Conservation (phyloP, 805 yeast species). For the Teunomyces cretensis region DNA sequence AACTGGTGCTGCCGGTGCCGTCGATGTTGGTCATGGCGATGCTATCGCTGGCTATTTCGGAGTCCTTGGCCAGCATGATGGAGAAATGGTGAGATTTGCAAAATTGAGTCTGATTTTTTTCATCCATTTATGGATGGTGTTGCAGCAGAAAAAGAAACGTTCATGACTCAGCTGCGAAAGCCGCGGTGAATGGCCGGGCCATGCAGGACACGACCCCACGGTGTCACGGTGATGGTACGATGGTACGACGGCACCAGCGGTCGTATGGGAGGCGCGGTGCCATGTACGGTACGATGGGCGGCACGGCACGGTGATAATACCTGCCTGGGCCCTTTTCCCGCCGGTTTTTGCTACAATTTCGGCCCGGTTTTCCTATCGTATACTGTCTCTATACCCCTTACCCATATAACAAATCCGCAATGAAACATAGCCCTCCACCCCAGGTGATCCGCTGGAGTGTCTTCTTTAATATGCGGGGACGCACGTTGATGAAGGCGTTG, state of each 20-base stretch:
- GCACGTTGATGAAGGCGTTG: slow-evolving; percentile 50
- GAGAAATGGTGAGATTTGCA: not conserved
- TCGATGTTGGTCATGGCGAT: not conserved
- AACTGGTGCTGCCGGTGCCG: slow-evolving; percentile 1
- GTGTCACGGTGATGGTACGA: too few species aligned
- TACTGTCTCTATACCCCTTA: slow-evolving; percentile 14
- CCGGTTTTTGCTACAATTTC: too few species aligned
- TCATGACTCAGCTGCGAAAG: not conserved
- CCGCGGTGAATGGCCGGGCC: too few species aligned
- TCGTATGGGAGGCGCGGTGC: too few species aligned
- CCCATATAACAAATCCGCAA: slow-evolving; percentile 52
- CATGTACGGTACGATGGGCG: too few species aligned
- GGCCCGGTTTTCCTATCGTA: too few species aligned
- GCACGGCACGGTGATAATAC: too few species aligned
- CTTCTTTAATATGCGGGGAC: slow-evolving; percentile 51
- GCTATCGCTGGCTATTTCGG: not conserved
- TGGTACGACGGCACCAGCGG: too few species aligned
- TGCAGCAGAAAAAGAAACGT: not conserved
- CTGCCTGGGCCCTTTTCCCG: too few species aligned
- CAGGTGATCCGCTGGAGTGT: slow-evolving; percentile 51
- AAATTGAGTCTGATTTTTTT: not conserved
- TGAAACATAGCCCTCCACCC: slow-evolving; percentile 61
- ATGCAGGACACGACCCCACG: too few species aligned
- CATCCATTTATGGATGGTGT: not conserved
- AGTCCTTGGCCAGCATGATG: not conserved